Evolutionary conservation across 23 red algal species (phyloP).

Genomic region (Gracilaria gracilis): DNA sequence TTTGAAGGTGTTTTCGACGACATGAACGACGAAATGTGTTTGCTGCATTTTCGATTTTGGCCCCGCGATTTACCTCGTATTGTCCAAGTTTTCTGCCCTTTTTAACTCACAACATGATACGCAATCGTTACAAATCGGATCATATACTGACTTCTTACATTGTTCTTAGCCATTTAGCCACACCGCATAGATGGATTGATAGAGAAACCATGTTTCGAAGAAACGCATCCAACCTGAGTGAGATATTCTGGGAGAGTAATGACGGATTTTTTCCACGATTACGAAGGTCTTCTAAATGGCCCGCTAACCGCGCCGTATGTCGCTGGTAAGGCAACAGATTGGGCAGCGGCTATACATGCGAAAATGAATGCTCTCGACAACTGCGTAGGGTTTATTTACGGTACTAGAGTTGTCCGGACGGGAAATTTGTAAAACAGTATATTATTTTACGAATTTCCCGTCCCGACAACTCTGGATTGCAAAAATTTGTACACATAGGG

Average conservation of each 20-base stretch:
- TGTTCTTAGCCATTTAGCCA: neutral
- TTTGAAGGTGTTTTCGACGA: neutral
- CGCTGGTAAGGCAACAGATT: neutral
- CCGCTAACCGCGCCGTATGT: neutral
- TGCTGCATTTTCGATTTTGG: neutral
- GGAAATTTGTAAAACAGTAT: too few relatives aligned
- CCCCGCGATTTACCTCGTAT: neutral
- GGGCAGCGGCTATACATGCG: neutral
- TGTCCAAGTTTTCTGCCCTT: neutral
- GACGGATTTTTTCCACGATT: too few relatives aligned
- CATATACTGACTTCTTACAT: neutral
- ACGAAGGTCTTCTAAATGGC: too few relatives aligned
- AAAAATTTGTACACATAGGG: slow-evolving; percentile 41
- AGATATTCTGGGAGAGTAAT: neutral
- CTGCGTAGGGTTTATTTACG: slow-evolving; percentile 25
- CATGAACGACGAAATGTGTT: neutral
- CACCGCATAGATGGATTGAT: neutral
- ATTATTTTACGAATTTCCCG: neutral
- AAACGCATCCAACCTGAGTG: neutral
- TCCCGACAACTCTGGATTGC: neutral
- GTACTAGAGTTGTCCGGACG: neutral
- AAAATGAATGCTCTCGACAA: neutral
- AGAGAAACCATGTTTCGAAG: neutral
- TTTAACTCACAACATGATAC: neutral
- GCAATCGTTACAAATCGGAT: neutral